These are phyloP conservation scores for Plantago ovata DNA, from an alignment of 257 asterid genomes.

Conservation along the genomic window DNA sequence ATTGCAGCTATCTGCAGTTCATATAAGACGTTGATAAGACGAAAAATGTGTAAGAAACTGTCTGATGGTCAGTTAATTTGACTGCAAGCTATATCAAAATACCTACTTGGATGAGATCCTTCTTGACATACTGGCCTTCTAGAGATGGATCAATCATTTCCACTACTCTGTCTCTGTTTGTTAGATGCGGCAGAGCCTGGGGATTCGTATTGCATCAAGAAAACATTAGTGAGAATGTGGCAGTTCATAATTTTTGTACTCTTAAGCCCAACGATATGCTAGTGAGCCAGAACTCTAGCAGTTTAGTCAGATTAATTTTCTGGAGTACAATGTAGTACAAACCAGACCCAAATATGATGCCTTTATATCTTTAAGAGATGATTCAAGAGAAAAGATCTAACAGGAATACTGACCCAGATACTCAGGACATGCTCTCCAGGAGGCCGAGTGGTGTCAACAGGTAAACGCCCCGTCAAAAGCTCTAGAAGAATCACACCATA, in stretches of 20 bases:
- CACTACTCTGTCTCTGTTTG: conserved; percentile 61
- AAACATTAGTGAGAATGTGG: neutral
- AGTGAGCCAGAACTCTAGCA: no score
- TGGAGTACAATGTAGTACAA: no score
- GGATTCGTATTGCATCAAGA: neutral
- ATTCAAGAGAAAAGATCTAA: no score
- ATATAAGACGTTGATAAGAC: neutral
- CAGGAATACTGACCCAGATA: conserved; percentile 51
- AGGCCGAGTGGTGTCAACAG: conserved; percentile 58
- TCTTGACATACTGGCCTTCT: conserved; percentile 49
- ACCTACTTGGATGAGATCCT: conserved; percentile 76
- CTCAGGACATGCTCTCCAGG: conserved; percentile 74
- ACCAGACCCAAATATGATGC: neutral
- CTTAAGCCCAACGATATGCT: neutral
- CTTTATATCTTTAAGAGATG: neutral
- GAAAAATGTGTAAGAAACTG: neutral
- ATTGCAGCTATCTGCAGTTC: conserved; percentile 70
- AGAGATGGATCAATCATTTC: conserved; percentile 79
- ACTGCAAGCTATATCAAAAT: neutral
- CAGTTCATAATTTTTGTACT: neutral
- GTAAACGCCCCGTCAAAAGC: conserved; percentile 73
- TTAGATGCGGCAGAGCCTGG: conserved; percentile 78
- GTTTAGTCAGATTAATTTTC: no score
- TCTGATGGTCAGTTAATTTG: neutral
- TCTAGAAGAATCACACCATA: conserved; percentile 77